Percentiles rank a stretch among this genome's conserved stretches.
Evolutionary conservation across 2,329 filamentous ascomycete species (phyloP).

Genomic region (Lasiodiplodia hormozganensis): DNA sequence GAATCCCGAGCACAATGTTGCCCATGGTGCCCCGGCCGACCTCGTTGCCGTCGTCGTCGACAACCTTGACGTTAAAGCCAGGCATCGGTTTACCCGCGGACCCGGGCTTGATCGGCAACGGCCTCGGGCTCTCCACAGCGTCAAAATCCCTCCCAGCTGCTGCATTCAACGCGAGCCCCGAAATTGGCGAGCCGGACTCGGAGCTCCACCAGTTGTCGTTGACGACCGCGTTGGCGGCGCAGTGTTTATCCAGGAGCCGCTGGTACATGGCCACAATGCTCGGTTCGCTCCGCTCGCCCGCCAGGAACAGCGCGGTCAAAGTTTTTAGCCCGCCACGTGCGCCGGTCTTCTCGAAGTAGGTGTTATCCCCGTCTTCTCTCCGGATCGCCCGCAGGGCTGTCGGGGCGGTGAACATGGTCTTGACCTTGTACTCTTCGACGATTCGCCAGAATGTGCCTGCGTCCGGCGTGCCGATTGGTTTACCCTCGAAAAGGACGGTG

Average conservation of each 20-base stretch:
- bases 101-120: slow-evolving; percentile 75
- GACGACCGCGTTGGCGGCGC: slow-evolving; percentile 66
- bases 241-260: slow-evolving; percentile 71
- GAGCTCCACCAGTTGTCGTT: slow-evolving; percentile 80
- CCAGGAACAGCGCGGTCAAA: slow-evolving; percentile 79
- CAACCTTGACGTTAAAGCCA: slow-evolving; percentile 84
- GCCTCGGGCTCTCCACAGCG: slow-evolving; percentile 50
- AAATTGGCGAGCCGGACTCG: slow-evolving; percentile 73
- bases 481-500: slow-evolving; percentile 91
- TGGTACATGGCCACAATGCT: slow-evolving; percentile 85
- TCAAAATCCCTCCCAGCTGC: slow-evolving; percentile 63
- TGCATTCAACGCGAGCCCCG: slow-evolving; percentile 69
- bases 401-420: slow-evolving; percentile 83
- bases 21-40: slow-evolving; percentile 79
- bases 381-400: slow-evolving; percentile 87
- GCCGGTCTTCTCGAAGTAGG: slow-evolving; percentile 68
- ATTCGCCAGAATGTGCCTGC: slow-evolving; percentile 89
- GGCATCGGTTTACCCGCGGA: slow-evolving; percentile 92
- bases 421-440: slow-evolving; percentile 83
- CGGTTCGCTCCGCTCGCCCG: slow-evolving; percentile 88
- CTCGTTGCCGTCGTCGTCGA: slow-evolving; percentile 80
- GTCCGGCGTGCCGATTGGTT: slow-evolving; percentile 87
- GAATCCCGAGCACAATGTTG: slow-evolving; percentile 85
- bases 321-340: slow-evolving; percentile 72
- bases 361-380: slow-evolving; percentile 80